Evolutionary conservation across 495 filamentous ascomycete genomes (phyloP).

Genomic region (Podospora tetraspora): DNA sequence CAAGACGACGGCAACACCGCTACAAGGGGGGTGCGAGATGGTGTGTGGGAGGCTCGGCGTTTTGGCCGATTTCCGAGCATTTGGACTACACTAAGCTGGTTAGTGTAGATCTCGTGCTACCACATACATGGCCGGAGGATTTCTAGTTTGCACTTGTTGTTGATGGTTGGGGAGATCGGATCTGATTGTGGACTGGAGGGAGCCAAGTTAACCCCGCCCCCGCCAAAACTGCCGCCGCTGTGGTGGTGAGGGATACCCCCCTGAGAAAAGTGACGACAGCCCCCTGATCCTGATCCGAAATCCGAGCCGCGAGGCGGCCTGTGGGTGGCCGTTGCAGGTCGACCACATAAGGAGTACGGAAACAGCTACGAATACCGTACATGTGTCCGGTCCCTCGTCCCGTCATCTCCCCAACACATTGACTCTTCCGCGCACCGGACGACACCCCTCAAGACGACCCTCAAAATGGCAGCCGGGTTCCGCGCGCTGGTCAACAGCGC

Average conservation of each 20-base stretch:
- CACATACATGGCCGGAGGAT: background rate
- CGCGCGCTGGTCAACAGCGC: slow-evolving; percentile 41
- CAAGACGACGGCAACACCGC: background rate
- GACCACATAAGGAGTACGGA: background rate
- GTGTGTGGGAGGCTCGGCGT: background rate
- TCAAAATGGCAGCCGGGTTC: slow-evolving; percentile 21
- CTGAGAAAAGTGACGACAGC: background rate
- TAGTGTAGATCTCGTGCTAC: background rate
- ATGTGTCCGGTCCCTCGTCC: background rate
- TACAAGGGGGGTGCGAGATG: background rate
- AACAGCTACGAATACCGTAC: background rate
- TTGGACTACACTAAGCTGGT: background rate
- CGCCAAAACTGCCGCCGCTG: background rate
- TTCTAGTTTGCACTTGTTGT: background rate
- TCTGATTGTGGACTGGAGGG: background rate
- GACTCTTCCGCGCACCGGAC: background rate
- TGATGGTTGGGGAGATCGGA: background rate
- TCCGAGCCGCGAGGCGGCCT: background rate
- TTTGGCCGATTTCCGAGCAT: background rate
- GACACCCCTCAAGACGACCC: background rate
- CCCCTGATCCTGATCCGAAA: background rate
- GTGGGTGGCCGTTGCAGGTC: background rate
- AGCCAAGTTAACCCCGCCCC: background rate
- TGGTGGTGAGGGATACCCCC: background rate
- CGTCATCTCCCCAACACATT: background rate